Percentiles rank a stretch among this genome's conserved stretches.
phyloP scores from a whole-genome alignment of 106 monocot genomes.

The Phalaenopsis aphrodite region DNA sequence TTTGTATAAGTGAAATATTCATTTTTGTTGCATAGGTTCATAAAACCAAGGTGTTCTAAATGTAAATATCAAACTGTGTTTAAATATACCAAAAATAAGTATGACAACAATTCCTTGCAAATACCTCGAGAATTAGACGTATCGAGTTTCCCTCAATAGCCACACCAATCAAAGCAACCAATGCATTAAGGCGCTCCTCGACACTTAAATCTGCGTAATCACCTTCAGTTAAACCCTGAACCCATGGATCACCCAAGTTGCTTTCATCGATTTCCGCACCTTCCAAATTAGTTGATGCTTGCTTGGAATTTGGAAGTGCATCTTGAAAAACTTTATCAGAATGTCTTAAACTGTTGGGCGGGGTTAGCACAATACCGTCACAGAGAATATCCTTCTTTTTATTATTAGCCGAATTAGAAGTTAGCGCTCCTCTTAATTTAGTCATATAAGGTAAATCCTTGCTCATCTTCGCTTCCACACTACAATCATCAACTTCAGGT shows the following conservation, averaged over 20 bases:
- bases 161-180: slow-evolving; percentile 75
- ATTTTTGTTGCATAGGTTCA: too few species aligned
- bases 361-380: slow-evolving; percentile 17
- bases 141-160: slow-evolving; percentile 93
- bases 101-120: not conserved
- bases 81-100: not conserved
- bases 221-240: slow-evolving; percentile 75
- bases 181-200: slow-evolving; percentile 91
- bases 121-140: slow-evolving; percentile 83
- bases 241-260: slow-evolving; percentile 76
- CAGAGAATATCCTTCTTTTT: slow-evolving; percentile 10
- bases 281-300: slow-evolving; percentile 22
- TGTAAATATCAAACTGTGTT: too few species aligned
- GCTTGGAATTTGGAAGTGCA: slow-evolving; percentile 23
- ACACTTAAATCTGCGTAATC: slow-evolving; percentile 88
- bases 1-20: too few species aligned
- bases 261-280: slow-evolving; percentile 82
- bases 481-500: slow-evolving; percentile 61
- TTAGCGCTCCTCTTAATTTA: slow-evolving; percentile 24
- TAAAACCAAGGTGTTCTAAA: too few species aligned
- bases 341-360: slow-evolving; percentile 11
- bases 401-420: slow-evolving; percentile 11
- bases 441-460: slow-evolving; percentile 20
- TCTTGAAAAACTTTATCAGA: slow-evolving; percentile 22
- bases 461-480: slow-evolving; percentile 19